A percentile compares a stretch with the other conserved stretches of the same genome.
phyloP scores from a whole-genome alignment of 371 early-diverging fungal genomes.

The Mortierella sp. region DNA sequence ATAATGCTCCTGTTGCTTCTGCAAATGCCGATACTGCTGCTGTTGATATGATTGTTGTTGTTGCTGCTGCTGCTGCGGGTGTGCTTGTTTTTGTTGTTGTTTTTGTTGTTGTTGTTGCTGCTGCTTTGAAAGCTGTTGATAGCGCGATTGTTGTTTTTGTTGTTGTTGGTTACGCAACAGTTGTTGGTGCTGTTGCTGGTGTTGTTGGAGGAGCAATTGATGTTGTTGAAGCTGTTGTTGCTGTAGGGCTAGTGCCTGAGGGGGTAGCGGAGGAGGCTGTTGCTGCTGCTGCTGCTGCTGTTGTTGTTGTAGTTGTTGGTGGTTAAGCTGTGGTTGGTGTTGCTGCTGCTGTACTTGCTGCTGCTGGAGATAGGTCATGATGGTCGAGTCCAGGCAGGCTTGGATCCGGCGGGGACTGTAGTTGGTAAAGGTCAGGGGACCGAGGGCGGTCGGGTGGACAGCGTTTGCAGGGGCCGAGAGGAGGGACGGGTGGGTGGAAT shows the following conservation, averaged over 20 bases:
- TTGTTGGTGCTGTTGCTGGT: slow-evolving; percentile 14
- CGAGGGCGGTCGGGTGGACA: slow-evolving; percentile 22
- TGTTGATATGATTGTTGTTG: not conserved
- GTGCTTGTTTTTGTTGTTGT: not conserved
- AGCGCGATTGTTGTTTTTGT: slow-evolving; percentile 8
- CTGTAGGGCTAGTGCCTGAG: slow-evolving; percentile 4
- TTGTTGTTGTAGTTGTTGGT: slow-evolving; percentile 10
- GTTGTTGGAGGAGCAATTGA: slow-evolving; percentile 4
- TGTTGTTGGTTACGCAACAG: slow-evolving; percentile 14
- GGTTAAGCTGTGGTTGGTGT: slow-evolving; percentile 10
- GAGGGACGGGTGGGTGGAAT: slow-evolving; percentile 22
- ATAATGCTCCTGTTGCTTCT: not conserved
- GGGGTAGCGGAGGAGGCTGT: slow-evolving; percentile 5
- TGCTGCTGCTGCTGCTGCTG: slow-evolving; percentile 7
- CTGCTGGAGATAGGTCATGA: slow-evolving; percentile 45
- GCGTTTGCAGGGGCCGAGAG: slow-evolving; percentile 23
- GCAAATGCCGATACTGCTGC: not conserved
- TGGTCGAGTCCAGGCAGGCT: slow-evolving; percentile 37
- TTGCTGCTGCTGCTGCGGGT: not conserved
- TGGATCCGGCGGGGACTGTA: slow-evolving; percentile 40
- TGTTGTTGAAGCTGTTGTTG: slow-evolving; percentile 11
- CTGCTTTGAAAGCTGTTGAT: not conserved
- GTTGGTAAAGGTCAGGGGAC: slow-evolving; percentile 29
- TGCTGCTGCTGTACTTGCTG: slow-evolving; percentile 17
- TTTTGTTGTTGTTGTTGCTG: slow-evolving; percentile 1